Base-by-base conservation (phyloP, 768 basidiomycete species). In the Jaapia argillacea region DNA sequence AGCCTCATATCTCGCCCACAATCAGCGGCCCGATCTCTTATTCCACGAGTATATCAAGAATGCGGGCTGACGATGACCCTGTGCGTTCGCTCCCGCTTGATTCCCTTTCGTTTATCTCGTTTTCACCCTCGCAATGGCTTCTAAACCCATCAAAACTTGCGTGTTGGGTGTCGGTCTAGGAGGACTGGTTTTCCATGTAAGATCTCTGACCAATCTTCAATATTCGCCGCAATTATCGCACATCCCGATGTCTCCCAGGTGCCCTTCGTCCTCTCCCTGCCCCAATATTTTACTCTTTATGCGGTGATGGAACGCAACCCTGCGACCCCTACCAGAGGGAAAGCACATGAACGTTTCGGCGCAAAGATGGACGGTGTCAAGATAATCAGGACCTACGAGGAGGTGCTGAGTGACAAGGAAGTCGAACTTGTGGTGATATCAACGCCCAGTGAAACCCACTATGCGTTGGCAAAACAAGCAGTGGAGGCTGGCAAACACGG, bases 261-360 rank as follows among this genome's bases (percentile, higher is more conserved):
- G 45, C 88, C 89, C 0, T 84, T 89, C 58, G 64, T 92, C 45
- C 72, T 81, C 43, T 76, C 84, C 2, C 68, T 84, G 16, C 81
- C 85, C 0, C 66, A 82, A 21, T 61, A 76, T 40, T 89, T 87
- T 67, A 72, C 63, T 6, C 73, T 90, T 26, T 70, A 79, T 51
- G 72, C 85, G n/a, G 80, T 89, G 39, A 67, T 88, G 45, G 79
- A 87, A 58, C 72, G 86, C 41, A 81, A 79, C 52, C 83, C 86
- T 1, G 56, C 65, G 24, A 58, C 70, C 0, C 65, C 70, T 24
- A 76, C 77, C 4, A 10, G 28, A 10, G 81, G 81, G 27, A 81
- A 79, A 55, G 74, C 85, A 1, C 67, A 77, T 18, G 75, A 76
- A 24, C 68, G 76, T 6, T 88, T 85, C 52, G 79, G 80, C 3